phyloP scores from a whole-genome alignment of 768 basidiomycete genomes.

The Mycena pura region DNA sequence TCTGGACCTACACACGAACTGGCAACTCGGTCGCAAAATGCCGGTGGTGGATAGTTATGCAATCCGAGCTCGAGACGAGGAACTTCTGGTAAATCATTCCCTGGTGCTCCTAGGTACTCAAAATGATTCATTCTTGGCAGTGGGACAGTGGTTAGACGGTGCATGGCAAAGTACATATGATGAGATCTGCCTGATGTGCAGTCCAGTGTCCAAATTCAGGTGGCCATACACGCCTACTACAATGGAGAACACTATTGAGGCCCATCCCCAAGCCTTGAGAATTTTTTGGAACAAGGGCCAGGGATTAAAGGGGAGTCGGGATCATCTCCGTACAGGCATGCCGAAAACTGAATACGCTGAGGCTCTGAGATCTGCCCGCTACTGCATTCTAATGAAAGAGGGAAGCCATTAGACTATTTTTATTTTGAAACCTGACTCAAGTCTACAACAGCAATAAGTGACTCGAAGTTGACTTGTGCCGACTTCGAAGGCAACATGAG shows the following conservation, averaged over 20 bases:
- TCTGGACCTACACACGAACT: background rate
- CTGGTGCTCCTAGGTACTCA: too few species aligned
- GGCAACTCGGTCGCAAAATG: background rate
- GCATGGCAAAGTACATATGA: too few species aligned
- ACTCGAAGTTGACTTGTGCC: slow-evolving; percentile 5
- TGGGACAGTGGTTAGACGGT: too few species aligned
- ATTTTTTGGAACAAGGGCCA: slow-evolving; percentile 8
- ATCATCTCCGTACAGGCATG: slow-evolving; percentile 3
- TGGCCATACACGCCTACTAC: background rate
- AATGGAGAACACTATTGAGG: slow-evolving; percentile 5
- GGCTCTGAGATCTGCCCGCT: background rate
- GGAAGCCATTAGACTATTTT: slow-evolving; percentile 5
- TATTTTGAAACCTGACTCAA: slow-evolving; percentile 8
- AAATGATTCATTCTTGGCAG: too few species aligned
- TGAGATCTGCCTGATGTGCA: too few species aligned
- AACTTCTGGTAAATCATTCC: too few species aligned
- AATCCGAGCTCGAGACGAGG: too few species aligned
- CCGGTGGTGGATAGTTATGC: background rate
- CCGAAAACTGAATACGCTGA: background rate
- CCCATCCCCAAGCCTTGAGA: slow-evolving; percentile 1
- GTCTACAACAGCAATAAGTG: slow-evolving; percentile 6
- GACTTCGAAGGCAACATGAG: background rate
- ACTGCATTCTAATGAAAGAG: slow-evolving; percentile 6
- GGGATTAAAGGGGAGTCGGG: background rate
- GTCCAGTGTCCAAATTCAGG: slow-evolving; percentile 4